Evolutionary conservation across 305 asterid genomes (phyloP).

Genomic region (Salvia sclarea): DNA sequence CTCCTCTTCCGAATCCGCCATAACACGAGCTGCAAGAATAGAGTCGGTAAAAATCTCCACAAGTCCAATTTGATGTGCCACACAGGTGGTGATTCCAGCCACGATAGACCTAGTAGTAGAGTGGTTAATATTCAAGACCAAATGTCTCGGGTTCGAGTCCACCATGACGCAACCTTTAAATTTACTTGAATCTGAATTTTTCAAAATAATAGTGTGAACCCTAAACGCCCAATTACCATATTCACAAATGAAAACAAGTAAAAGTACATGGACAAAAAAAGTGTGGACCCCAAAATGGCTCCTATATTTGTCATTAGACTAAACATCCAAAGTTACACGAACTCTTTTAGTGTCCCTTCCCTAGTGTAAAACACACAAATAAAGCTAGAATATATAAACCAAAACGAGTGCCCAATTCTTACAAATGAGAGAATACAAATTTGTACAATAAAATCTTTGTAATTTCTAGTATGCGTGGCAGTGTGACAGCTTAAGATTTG

Average conservation of each 20-base stretch:
- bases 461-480: slow-evolving; percentile 28
- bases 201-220: neutral
- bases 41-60: too few relatives aligned
- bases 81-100: too few relatives aligned
- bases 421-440: slow-evolving; percentile 46
- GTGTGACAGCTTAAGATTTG: slow-evolving; percentile 47
- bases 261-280: neutral
- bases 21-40: too few relatives aligned
- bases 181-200: too few relatives aligned
- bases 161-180: too few relatives aligned
- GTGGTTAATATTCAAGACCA: too few relatives aligned
- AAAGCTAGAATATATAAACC: neutral
- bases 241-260: neutral
- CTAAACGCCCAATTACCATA: neutral
- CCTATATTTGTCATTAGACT: neutral
- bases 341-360: neutral
- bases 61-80: too few relatives aligned
- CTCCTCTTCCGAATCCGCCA: too few relatives aligned
- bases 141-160: too few relatives aligned
- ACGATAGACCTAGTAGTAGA: too few relatives aligned
- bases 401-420: slow-evolving; percentile 24
- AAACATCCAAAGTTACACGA: neutral
- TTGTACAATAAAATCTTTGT: slow-evolving; percentile 25
- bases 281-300: neutral
- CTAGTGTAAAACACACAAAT: neutral